Conservation (phyloP, 768 basidiomycete genomes). For the Boletus rubroflammeus region DNA sequence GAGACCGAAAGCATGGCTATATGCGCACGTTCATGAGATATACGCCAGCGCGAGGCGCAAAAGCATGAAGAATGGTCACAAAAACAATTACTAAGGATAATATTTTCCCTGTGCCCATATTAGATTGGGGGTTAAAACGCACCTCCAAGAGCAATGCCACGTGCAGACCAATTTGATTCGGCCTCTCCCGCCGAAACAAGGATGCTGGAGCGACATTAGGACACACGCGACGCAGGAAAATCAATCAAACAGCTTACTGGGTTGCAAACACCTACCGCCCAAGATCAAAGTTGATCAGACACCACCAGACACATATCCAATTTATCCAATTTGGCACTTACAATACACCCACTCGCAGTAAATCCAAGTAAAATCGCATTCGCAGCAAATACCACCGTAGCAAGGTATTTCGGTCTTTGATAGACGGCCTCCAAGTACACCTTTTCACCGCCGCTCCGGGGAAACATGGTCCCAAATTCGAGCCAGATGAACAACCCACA, state of each 20-base stretch:
- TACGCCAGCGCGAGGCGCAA: slow-evolving; percentile 47
- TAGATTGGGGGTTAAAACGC: not conserved
- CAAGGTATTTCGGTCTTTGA: slow-evolving; percentile 42
- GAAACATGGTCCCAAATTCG: not conserved
- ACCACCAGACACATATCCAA: not conserved
- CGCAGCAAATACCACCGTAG: slow-evolving; percentile 46
- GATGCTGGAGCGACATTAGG: slow-evolving; percentile 35
- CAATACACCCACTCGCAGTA: slow-evolving; percentile 44
- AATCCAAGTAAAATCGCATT: slow-evolving; percentile 47
- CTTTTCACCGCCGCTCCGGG: slow-evolving; percentile 54
- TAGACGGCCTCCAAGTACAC: slow-evolving; percentile 59
- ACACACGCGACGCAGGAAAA: not conserved
- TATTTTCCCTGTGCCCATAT: too few relatives aligned
- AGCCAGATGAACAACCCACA: slow-evolving; percentile 50
- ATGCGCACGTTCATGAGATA: slow-evolving; percentile 50
- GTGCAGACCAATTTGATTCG: not conserved
- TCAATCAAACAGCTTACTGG: slow-evolving; percentile 19
- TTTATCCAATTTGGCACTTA: slow-evolving; percentile 25
- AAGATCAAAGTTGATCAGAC: not conserved
- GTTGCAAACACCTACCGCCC: slow-evolving; percentile 29
- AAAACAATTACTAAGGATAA: slow-evolving; percentile 42
- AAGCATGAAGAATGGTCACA: slow-evolving; percentile 48
- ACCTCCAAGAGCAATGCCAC: not conserved
- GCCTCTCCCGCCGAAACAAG: slow-evolving; percentile 26
- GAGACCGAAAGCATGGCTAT: too few relatives aligned